Base-by-base conservation (phyloP, 805 yeast genomes). In the Myxozyma monticola region DNA sequence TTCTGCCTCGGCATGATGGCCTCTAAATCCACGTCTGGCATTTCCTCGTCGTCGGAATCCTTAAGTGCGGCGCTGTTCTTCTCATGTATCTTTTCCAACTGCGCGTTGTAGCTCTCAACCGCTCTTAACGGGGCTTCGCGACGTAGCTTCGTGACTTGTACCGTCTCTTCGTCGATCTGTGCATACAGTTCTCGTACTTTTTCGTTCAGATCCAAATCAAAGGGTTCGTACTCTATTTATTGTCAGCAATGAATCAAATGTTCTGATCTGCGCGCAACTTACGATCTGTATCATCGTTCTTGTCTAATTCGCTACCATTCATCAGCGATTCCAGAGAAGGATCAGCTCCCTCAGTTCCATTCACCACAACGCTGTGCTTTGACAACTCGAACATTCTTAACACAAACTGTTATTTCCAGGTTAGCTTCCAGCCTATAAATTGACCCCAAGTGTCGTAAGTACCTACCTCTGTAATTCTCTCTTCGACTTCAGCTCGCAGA, bases 121-220 rank as follows among this genome's bases (percentile, higher is more conserved):
- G 62, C 51, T 17, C 64, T 68, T 30, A 62, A 60, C 5, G 64
- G 64, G 10, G 50, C 53, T 25, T 47, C 55, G 37, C 79, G 72
- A 41, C 93, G 69, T 42, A 82, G 65, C 18, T 71, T 69, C 0
- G 88, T 77, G 21, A 83, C 76, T 48, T 71, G 73, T 1, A 79
- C 76, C 0, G 87, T 79, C 55, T 79, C 79, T 36, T 70, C 40
- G 58, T 71, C 50, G 60, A 72, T 26, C 63, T 67, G 49, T 59
- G 67, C 45, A 61, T 66, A 49, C 49, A 65, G 25, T 47, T 76
- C 72, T 38, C 90, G 71, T 29, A 85, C 75, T 49, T 72, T 63
- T 50, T 78, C 81, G 65, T 84, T 83, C 50, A 84, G 65, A 12
- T 76, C 80, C 31, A 78, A 67, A 61, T 86, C 89, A 64, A 84